These are phyloP conservation scores for Scutellaria galericulata DNA, from an alignment of 257 asterid genomes.

Conservation along the genomic window DNA sequence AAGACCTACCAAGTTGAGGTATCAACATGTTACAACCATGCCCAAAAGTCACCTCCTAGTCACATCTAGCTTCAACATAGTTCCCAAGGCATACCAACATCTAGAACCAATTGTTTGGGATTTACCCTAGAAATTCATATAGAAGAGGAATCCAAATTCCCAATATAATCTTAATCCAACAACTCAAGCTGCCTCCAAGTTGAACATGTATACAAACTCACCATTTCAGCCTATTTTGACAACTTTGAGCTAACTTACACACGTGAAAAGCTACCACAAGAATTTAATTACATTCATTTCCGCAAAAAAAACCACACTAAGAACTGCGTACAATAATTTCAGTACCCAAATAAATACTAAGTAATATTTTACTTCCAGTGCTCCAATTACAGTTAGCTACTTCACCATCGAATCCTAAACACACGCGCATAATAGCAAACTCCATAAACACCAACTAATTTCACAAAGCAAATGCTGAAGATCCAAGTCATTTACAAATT, in stretches of 20 bases:
- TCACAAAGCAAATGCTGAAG: conserved; percentile 27
- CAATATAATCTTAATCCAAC: conserved; percentile 2
- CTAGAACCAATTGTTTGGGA: not conserved
- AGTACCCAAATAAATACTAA: not conserved
- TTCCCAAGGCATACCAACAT: not conserved
- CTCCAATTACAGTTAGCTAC: conserved; percentile 31
- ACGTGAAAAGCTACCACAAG: conserved; percentile 22
- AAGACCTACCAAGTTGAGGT: not conserved
- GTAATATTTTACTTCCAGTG: conserved; percentile 16
- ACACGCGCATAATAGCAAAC: not conserved
- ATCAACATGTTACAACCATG: not conserved
- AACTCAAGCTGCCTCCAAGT: conserved; percentile 7
- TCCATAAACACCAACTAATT: conserved; percentile 20
- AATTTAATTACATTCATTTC: conserved; percentile 25
- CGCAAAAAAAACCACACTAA: conserved; percentile 19
- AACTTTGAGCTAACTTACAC: conserved; percentile 4
- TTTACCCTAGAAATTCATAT: not conserved
- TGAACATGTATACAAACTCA: not conserved
- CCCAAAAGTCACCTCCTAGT: conserved; percentile 15
- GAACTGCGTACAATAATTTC: not conserved
- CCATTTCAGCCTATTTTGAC: conserved; percentile 13
- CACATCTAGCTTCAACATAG: conserved; percentile 13
- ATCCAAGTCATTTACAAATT: conserved; percentile 19
- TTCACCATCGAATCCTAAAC: conserved; percentile 31
- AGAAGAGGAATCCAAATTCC: not conserved